These are phyloP conservation scores for Fusarium sp. DNA, from an alignment of 2,329 filamentous ascomycete species.

Conservation along the genomic window DNA sequence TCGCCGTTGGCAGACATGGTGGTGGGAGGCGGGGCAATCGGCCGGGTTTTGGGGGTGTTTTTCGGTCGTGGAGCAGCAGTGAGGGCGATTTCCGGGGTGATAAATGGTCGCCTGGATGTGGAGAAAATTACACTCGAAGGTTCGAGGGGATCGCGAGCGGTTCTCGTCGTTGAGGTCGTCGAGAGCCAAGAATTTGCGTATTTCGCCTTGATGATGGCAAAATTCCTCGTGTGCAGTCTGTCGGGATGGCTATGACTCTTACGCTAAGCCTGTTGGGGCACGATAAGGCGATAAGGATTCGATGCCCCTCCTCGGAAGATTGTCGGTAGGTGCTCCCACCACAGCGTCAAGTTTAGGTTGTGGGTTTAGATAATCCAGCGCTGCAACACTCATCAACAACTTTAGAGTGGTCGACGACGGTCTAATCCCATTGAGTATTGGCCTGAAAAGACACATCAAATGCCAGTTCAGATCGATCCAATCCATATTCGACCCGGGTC, in stretches of 20 bases:
- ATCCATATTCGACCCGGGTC: neutral
- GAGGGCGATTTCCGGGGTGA: slow-evolving; percentile 16
- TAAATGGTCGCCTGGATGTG: slow-evolving; percentile 25
- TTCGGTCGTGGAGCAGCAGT: slow-evolving; percentile 31
- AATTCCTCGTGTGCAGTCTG: slow-evolving; percentile 57
- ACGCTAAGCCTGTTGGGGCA: slow-evolving; percentile 50
- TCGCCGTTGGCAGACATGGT: slow-evolving; percentile 70
- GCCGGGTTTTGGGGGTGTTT: slow-evolving; percentile 35
- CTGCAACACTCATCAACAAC: neutral
- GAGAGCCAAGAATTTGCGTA: slow-evolving; percentile 42
- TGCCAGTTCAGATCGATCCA: neutral
- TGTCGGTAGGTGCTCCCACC: slow-evolving; percentile 32
- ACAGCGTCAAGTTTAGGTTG: neutral
- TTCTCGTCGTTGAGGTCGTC: slow-evolving; percentile 36
- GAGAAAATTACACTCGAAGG: slow-evolving; percentile 38
- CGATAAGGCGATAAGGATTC: slow-evolving; percentile 55
- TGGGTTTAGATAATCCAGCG: neutral
- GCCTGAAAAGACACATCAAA: neutral
- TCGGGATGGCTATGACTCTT: slow-evolving; percentile 51
- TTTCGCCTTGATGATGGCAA: slow-evolving; percentile 53
- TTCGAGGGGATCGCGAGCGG: slow-evolving; percentile 19
- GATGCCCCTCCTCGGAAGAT: slow-evolving; percentile 51
- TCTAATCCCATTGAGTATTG: neutral
- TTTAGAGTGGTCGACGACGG: neutral
- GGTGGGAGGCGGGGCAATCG: slow-evolving; percentile 48